Base-by-base conservation (phyloP, 768 basidiomycete species). In the Boletus pseudopeckii region DNA sequence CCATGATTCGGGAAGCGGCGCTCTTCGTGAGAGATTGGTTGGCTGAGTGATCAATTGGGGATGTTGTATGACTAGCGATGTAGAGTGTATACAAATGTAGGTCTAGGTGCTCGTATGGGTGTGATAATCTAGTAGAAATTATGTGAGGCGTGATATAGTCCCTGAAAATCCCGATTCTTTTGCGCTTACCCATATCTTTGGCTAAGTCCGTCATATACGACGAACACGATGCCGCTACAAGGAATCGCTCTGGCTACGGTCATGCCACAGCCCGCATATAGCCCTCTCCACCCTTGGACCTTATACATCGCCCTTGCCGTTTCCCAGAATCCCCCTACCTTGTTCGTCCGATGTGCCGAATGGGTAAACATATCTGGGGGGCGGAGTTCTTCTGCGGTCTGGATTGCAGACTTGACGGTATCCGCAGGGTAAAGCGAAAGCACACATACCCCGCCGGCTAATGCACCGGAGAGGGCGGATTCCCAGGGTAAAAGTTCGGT, bases 181-280 rank as follows among this genome's bases (percentile, higher is more conserved):
- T 13, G 28, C 24, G 5, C 38, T 52, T 39, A 48, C 26, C 77
- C 76, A 69, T 80, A 82, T 47, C 72, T 62, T 54, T 69, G 71
- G 53, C 69, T 76, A 57, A 94, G 73, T 26, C 82, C 84, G 65
- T 95, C 88, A 63, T 93, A 96, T 62, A 96, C 87, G 63, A 90
- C 74, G 64, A 97, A 96, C 55, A 95, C 94, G 51, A 95, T 79
- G 1, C 89, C 93, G 60, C 88, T 90, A 65, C 90, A 91, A 7
- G 92, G 92, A 47, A 90, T 84, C 15, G 86, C 82, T 62, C 90
- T 76, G 28, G 85, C 84, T 30, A 92, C 84, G 0, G 92, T 95
- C 62, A 97, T 81, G 0, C 93, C 93, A 70, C 88, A 92, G 1
- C 93, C 93, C 3, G 88, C 87, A 71, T 95, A 96, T 51, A 95